These are phyloP conservation scores for Scheffersomyces quercinus DNA, from an alignment of 1,139 yeast species.

Conservation along the genomic window DNA sequence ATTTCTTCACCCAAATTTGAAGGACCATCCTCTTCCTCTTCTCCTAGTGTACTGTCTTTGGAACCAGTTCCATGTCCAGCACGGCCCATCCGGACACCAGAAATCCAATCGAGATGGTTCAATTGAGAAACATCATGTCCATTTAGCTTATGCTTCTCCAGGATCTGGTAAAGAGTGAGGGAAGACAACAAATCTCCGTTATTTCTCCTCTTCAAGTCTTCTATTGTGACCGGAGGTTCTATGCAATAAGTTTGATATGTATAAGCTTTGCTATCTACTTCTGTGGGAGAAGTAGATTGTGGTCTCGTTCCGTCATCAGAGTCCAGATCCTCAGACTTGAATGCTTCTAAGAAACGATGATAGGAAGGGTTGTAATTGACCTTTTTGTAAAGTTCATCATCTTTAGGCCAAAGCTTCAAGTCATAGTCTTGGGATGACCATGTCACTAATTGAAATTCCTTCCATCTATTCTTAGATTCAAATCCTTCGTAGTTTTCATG, in stretches of 20 bases:
- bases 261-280: conserved; percentile 8
- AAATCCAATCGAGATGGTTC: conserved; percentile 86
- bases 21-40: conserved; percentile 48
- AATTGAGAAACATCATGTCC: conserved; percentile 35
- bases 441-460: conserved; percentile 86
- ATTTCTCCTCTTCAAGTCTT: conserved; percentile 31
- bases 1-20: conserved; percentile 89
- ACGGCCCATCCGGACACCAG: conserved; percentile 82
- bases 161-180: conserved; percentile 33
- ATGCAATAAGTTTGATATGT: conserved; percentile 37
- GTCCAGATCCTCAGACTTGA: conserved; percentile 21
- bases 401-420: conserved; percentile 77
- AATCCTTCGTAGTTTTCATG: conserved; percentile 38
- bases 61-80: conserved; percentile 33
- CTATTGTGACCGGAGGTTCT: conserved; percentile 42
- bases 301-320: conserved; percentile 9
- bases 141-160: conserved; percentile 29
- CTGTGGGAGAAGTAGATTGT: not conserved
- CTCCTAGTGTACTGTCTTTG: conserved; percentile 16
- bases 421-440: conserved; percentile 88
- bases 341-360: conserved; percentile 26
- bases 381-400: conserved; percentile 56
- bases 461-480: conserved; percentile 55
- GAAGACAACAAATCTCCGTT: conserved; percentile 41
- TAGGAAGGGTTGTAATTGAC: conserved; percentile 55